Conservation (phyloP, 805 yeast genomes). For the Nadsonia fulvescens region DNA sequence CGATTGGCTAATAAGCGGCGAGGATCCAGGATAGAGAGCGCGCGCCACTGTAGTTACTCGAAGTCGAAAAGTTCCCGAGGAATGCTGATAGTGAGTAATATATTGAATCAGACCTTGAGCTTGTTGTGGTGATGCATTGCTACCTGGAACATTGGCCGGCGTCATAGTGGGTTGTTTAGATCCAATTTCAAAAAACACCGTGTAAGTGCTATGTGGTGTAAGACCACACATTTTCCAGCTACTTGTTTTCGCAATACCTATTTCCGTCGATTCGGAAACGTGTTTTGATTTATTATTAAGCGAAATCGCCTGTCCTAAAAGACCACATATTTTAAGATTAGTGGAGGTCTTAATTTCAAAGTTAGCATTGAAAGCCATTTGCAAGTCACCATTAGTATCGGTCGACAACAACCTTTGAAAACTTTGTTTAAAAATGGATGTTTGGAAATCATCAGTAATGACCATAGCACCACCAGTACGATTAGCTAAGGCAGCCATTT, state of each 20-base stretch:
- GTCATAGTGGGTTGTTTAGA: slow-evolving; percentile 16
- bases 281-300: slow-evolving; percentile 36
- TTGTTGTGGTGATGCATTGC: too few relatives aligned
- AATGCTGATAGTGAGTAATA: slow-evolving; percentile 83
- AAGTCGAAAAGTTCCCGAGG: slow-evolving; percentile 77
- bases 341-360: slow-evolving; percentile 62
- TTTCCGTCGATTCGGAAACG: slow-evolving; percentile 69
- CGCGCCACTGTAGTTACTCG: slow-evolving; percentile 76
- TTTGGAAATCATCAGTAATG: slow-evolving; percentile 81
- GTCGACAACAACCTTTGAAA: slow-evolving; percentile 71
- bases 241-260: slow-evolving; percentile 86
- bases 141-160: slow-evolving; percentile 2
- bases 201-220: slow-evolving; percentile 79
- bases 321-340: slow-evolving; percentile 77
- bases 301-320: slow-evolving; percentile 84
- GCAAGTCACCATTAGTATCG: slow-evolving; percentile 71
- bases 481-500: slow-evolving; percentile 70
- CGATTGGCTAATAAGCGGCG: slow-evolving; percentile 36
- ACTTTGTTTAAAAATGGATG: slow-evolving; percentile 84
- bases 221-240: slow-evolving; percentile 73
- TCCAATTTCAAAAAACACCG: slow-evolving; percentile 69
- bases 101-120: slow-evolving; percentile 48
- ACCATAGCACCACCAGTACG: slow-evolving; percentile 78
- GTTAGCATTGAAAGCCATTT: slow-evolving; percentile 79
- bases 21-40: slow-evolving; percentile 27